phyloP scores from a whole-genome alignment of 148 eudicot genomes.

The Talinum fruticosum region DNA sequence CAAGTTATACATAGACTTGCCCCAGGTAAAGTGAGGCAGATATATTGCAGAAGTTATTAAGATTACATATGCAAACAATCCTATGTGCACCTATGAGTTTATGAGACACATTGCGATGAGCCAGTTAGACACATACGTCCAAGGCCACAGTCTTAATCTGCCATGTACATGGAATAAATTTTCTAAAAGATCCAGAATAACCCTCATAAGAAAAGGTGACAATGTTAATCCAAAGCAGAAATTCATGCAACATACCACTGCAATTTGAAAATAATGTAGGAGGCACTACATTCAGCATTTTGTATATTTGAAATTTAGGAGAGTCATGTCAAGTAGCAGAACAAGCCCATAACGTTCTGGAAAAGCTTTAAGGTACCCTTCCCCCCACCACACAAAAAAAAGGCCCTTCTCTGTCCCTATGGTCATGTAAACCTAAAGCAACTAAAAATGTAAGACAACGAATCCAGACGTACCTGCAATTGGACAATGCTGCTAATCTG shows the following conservation, averaged over 20 bases:
- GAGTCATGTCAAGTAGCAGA: background rate
- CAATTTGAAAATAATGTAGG: background rate
- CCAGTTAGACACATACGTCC: background rate
- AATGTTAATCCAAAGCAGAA: background rate
- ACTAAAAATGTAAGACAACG: background rate
- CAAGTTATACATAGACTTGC: too few relatives aligned
- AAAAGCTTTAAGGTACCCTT: background rate
- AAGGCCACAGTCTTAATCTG: background rate
- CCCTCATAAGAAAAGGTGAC: background rate
- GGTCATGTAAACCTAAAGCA: too few relatives aligned
- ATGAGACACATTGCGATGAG: background rate
- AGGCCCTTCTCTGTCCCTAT: too few relatives aligned
- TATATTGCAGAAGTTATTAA: too few relatives aligned
- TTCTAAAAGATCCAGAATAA: background rate
- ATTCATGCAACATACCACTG: too few relatives aligned
- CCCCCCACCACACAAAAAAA: too few relatives aligned
- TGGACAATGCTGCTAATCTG: slow-evolving; percentile 74
- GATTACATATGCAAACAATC: too few relatives aligned
- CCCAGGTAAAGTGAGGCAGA: too few relatives aligned
- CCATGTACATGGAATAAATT: background rate
- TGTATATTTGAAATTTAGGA: background rate
- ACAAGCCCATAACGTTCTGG: background rate
- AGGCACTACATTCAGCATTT: background rate
- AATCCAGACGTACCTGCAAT: slow-evolving; percentile 58
- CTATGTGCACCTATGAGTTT: too few relatives aligned